phyloP scores from a whole-genome alignment of 2,329 filamentous ascomycete genomes.

The Sporothrix humicola region DNA sequence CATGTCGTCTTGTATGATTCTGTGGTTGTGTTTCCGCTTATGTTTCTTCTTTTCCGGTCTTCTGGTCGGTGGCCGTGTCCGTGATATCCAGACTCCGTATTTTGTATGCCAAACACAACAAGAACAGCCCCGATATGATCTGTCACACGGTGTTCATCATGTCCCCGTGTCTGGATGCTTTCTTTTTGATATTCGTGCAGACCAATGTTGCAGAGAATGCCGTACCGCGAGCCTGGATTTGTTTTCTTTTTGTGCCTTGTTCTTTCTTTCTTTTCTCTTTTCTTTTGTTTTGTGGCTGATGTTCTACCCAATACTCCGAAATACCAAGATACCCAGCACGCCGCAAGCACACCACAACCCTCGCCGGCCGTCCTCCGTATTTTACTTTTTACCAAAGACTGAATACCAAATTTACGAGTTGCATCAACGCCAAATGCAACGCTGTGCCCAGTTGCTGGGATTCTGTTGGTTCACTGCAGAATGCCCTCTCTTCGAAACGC shows the following conservation, averaged over 20 bases:
- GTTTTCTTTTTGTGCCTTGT: background rate
- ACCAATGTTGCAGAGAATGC: background rate
- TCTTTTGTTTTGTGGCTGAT: background rate
- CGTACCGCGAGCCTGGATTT: slow-evolving; percentile 12
- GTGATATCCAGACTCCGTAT: background rate
- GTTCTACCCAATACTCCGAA: background rate
- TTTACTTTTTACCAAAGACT: too few species aligned
- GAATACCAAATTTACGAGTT: background rate
- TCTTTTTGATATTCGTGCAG: too few species aligned
- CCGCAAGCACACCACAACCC: too few species aligned
- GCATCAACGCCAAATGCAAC: background rate
- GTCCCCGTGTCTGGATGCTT: background rate
- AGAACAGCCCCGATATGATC: background rate
- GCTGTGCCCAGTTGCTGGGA: background rate
- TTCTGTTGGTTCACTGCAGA: background rate
- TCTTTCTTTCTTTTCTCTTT: background rate
- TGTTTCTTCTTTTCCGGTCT: background rate
- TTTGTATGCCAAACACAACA: background rate
- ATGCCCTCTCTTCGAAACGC: background rate
- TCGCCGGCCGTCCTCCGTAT: too few species aligned
- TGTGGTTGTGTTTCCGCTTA: slow-evolving; percentile 2
- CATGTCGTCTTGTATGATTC: background rate
- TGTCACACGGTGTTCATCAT: slow-evolving; percentile 15
- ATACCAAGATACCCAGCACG: too few species aligned
- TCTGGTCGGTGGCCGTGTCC: background rate